Base-by-base conservation (phyloP, 2,329 filamentous ascomycete species). In the Aschersonia sp. region DNA sequence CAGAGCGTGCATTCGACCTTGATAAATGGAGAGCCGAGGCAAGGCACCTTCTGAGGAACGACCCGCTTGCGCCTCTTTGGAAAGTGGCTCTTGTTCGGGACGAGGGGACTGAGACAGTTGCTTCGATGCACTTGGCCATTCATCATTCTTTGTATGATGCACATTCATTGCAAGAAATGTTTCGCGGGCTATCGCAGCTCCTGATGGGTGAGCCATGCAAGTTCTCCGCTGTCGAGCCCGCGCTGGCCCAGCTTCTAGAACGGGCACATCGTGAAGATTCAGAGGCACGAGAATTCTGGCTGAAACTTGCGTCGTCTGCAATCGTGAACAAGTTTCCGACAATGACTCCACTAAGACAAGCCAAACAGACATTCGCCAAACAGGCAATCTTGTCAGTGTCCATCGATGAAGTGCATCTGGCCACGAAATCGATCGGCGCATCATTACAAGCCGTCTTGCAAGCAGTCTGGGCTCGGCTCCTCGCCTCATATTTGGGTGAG, bases 141-240 rank as follows among this genome's bases (percentile, higher is more conserved):
- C 83, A 94, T 52, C 89, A 95, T 64, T 84, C 85, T 0, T 67
- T 95, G 0, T 95, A 94, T 54, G 89, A 95, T 65, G 89, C 87
- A 0, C 72, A 78, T 41, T 88, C 87, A 7, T 66, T 95, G 9
- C 68, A 76, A 4, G 57, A 70, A 1, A 71, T 95, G 1, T 63
- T 95, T 2, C 57, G 67, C 0, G 76, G 83, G 53, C 67, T 94
- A 10, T 52, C 56, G 1, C 45, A 44, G 1, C 35, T 59, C 6
- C 40, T 71, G 5, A 47, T 53, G 3, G 56, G 56, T 6, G 43
- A 48, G 7, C 22, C 50, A 1, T 12, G 35, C 4, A 41, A 5
- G 2, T 52, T 59, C 31, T 12, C 50, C 1, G 43, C 49, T 1
- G 58, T 72, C 22, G 60, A 66, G 30, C 46, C 53, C 0, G 65